Conservation (phyloP, 768 basidiomycete species). For the Kwoniella dendrophila region DNA sequence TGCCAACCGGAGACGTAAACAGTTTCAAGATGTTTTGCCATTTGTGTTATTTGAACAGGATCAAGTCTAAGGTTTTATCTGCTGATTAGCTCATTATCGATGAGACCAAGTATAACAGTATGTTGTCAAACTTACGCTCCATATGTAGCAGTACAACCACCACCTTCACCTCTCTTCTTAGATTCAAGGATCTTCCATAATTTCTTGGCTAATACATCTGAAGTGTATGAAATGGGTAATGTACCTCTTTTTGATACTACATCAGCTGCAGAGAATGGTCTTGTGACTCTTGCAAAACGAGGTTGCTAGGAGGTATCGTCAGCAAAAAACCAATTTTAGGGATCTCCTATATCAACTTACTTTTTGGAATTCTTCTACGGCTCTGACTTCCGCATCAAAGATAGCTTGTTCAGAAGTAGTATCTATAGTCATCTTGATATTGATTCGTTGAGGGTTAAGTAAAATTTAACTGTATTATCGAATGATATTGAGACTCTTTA, state of each 20-base stretch:
- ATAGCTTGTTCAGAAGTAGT: constrained; percentile 60
- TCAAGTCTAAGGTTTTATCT: constrained; percentile 68
- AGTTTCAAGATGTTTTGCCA: constrained; percentile 95
- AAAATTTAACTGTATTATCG: not conserved
- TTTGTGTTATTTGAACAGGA: constrained; percentile 96
- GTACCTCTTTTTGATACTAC: constrained; percentile 94
- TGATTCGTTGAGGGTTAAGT: not conserved
- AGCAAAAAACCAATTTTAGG: not conserved
- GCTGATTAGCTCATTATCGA: not conserved
- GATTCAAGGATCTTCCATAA: constrained; percentile 73
- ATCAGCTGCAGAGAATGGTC: constrained; percentile 89
- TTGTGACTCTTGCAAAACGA: constrained; percentile 80
- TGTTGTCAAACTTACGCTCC: constrained; percentile 97
- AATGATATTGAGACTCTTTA: not conserved
- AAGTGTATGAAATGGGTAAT: constrained; percentile 80
- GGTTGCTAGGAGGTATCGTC: constrained; percentile 63
- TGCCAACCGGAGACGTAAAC: constrained; percentile 92
- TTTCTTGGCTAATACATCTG: constrained; percentile 82
- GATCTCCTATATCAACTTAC: constrained; percentile 58
- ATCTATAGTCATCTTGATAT: constrained; percentile 19
- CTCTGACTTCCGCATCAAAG: constrained; percentile 78
- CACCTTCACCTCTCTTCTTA: constrained; percentile 63
- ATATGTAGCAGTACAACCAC: constrained; percentile 77
- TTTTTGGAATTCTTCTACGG: constrained; percentile 92
- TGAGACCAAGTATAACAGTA: too few relatives aligned